phyloP scores from a whole-genome alignment of 2,329 filamentous ascomycete genomes.

The Claviceps sp. region DNA sequence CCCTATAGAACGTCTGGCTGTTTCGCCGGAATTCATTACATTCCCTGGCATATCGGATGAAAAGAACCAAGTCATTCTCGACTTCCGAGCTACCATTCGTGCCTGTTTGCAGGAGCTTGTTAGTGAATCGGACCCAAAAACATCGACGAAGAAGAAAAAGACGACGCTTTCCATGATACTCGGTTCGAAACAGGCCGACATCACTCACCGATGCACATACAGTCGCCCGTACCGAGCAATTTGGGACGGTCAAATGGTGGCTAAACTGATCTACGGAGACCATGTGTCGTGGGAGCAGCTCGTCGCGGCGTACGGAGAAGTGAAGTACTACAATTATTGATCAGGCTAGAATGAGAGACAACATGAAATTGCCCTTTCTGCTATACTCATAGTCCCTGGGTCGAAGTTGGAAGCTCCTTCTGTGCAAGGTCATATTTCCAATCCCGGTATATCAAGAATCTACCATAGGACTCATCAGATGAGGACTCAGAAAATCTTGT shows the following conservation, averaged over 20 bases:
- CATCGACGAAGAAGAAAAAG: not conserved
- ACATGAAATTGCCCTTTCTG: too few species aligned
- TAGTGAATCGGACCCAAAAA: not conserved
- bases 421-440: too few species aligned
- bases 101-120: constrained; percentile 4
- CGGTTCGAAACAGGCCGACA: constrained; percentile 4
- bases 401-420: too few species aligned
- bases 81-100: constrained; percentile 1
- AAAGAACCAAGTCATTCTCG: constrained; percentile 3
- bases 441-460: too few species aligned
- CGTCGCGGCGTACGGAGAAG: constrained; percentile 2
- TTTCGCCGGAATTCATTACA: constrained; percentile 4
- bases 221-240: constrained; percentile 3
- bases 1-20: not conserved
- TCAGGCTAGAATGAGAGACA: too few species aligned
- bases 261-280: constrained; percentile 1
- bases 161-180: constrained; percentile 5
- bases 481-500: too few species aligned
- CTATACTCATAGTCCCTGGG: too few species aligned
- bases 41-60: constrained; percentile 2
- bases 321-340: not conserved
- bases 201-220: constrained; percentile 5
- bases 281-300: constrained; percentile 3
- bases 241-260: constrained; percentile 4
- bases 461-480: too few species aligned